A percentile compares a stretch with the other conserved stretches of the same genome.
Evolutionary conservation across 352 stramenopile species (phyloP).

Genomic region (Pythium aquatile): DNA sequence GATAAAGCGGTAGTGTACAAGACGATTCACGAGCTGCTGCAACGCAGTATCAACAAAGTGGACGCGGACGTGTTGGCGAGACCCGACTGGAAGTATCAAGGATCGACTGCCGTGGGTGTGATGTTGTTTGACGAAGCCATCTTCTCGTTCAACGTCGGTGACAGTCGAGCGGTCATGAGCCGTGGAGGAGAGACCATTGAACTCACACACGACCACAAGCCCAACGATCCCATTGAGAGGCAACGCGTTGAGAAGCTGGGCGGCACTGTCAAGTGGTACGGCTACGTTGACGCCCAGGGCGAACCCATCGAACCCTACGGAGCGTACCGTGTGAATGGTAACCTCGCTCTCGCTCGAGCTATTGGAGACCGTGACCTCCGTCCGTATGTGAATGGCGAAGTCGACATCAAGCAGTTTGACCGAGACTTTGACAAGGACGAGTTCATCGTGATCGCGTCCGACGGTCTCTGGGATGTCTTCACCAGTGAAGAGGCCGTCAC

Average conservation of each 20-base stretch:
- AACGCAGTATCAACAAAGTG: conserved; percentile 45
- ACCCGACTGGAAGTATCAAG: conserved; percentile 77
- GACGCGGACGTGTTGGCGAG: conserved; percentile 60
- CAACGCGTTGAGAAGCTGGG: conserved; percentile 75
- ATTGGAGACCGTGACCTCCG: conserved; percentile 89
- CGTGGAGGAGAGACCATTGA: conserved; percentile 67
- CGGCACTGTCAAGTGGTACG: conserved; percentile 89
- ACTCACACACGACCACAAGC: conserved; percentile 89
- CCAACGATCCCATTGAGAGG: conserved; percentile 79
- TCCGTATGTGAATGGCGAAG: conserved; percentile 81
- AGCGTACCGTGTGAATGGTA: conserved; percentile 91
- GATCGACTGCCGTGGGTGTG: conserved; percentile 72
- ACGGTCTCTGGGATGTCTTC: conserved; percentile 95
- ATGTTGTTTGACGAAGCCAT: conserved; percentile 77
- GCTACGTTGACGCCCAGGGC: conserved; percentile 79
- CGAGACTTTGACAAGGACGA: conserved; percentile 81
- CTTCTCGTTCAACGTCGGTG: conserved; percentile 92
- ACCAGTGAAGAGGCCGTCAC: conserved; percentile 88
- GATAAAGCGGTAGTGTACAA: conserved; percentile 31
- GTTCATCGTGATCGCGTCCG: conserved; percentile 92
- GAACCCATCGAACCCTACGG: conserved; percentile 88
- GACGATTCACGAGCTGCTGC: conserved; percentile 42
- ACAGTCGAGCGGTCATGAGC: conserved; percentile 93
- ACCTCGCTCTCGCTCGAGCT: conserved; percentile 88
- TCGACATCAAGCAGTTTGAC: conserved; percentile 77